phyloP scores from a whole-genome alignment of 2,329 filamentous ascomycete genomes.

The Periconia digitata region DNA sequence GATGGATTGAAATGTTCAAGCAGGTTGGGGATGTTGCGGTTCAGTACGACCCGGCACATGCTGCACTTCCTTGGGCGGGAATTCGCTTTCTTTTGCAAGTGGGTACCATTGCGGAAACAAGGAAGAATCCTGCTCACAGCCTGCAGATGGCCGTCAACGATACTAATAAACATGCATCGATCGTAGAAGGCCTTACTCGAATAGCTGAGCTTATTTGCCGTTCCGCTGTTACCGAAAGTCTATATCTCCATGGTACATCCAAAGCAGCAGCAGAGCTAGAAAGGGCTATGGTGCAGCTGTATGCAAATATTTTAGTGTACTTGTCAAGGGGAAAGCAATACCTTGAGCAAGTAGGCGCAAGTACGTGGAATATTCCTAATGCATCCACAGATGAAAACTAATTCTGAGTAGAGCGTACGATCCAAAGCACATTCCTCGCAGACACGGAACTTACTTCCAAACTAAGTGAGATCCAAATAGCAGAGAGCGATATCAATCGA shows the following conservation, averaged over 20 bases:
- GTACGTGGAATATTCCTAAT: too few species aligned
- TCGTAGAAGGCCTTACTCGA: too few species aligned
- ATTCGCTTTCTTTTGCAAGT: conserved; percentile 37
- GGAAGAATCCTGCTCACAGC: conserved; percentile 7
- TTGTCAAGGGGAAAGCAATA: too few species aligned
- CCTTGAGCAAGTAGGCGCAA: too few species aligned
- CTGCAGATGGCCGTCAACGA: conserved; percentile 13
- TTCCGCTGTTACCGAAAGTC: too few species aligned
- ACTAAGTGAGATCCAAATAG: conserved; percentile 9
- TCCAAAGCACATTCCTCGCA: conserved; percentile 10
- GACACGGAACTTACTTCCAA: conserved; percentile 4
- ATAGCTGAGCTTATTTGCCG: too few species aligned
- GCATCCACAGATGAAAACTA: conserved; percentile 6
- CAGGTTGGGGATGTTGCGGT: conserved; percentile 31
- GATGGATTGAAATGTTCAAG: conserved; percentile 32
- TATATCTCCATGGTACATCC: too few species aligned
- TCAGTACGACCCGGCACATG: conserved; percentile 36
- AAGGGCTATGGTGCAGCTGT: too few species aligned
- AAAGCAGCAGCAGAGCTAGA: too few species aligned
- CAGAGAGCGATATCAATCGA: conserved; percentile 9
- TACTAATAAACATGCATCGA: too few species aligned
- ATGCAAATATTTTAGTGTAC: too few species aligned
- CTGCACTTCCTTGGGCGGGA: conserved; percentile 36
- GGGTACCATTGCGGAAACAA: conserved; percentile 1
- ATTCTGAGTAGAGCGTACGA: conserved; percentile 6